These are phyloP conservation scores for Datisca glomerata DNA, from an alignment of 306 rosid species.

Conservation along the genomic window DNA sequence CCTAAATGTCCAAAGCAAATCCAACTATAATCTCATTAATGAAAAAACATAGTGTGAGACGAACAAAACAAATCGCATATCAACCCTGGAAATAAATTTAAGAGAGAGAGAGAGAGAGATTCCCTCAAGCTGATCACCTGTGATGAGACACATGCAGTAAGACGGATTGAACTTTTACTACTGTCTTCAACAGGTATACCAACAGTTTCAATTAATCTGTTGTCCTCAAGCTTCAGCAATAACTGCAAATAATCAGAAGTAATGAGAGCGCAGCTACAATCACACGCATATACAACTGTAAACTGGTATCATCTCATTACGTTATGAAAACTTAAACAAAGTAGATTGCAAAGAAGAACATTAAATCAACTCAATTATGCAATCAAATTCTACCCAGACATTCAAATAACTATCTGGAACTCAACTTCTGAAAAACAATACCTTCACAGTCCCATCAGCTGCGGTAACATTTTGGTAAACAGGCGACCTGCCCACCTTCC, in stretches of 20 bases:
- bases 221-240: slow-evolving; percentile 81
- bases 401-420: too few relatives aligned
- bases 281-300: background rate
- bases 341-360: too few relatives aligned
- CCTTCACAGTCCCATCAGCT: slow-evolving; percentile 91
- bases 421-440: too few relatives aligned
- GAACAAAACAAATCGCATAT: background rate
- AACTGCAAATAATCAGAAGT: slow-evolving; percentile 38
- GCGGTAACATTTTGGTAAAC: slow-evolving; percentile 54
- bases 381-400: too few relatives aligned
- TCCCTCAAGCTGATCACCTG: too few relatives aligned
- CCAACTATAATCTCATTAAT: background rate
- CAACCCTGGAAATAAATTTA: too few relatives aligned
- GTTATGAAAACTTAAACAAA: too few relatives aligned
- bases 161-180: slow-evolving; percentile 47
- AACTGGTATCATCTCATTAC: background rate
- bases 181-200: slow-evolving; percentile 85
- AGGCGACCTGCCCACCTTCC: slow-evolving; percentile 89
- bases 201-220: slow-evolving; percentile 86
- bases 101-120: too few relatives aligned
- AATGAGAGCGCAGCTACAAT: slow-evolving; percentile 6
- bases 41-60: background rate
- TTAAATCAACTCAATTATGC: too few relatives aligned
- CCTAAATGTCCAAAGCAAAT: slow-evolving; percentile 34
- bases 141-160: slow-evolving; percentile 94